Conservation (phyloP, 78 protist species). For the Speleostelium caveatum region DNA sequence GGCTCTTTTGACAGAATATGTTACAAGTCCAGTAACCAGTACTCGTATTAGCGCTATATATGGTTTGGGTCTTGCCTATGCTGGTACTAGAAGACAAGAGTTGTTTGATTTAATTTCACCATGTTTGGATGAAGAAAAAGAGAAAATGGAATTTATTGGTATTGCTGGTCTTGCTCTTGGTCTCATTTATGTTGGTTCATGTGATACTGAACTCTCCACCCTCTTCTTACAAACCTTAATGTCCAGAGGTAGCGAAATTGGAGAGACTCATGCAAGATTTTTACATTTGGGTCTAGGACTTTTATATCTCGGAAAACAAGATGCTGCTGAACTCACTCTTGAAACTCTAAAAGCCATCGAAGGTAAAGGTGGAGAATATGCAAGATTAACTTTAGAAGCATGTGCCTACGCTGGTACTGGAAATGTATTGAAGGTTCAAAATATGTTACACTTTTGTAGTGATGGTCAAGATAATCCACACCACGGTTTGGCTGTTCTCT, state of each 20-base stretch:
- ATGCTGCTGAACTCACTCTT: slow-evolving; percentile 87
- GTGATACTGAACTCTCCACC: slow-evolving; percentile 83
- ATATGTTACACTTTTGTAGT: slow-evolving; percentile 84
- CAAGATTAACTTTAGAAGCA: slow-evolving; percentile 85
- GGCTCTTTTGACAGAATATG: slow-evolving; percentile 86
- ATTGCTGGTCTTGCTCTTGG: slow-evolving; percentile 94
- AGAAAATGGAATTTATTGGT: slow-evolving; percentile 87
- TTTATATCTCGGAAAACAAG: slow-evolving; percentile 87
- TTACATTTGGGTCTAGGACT: slow-evolving; percentile 89
- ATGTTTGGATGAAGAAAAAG: slow-evolving; percentile 83
- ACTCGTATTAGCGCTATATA: slow-evolving; percentile 69
- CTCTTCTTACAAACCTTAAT: slow-evolving; percentile 81
- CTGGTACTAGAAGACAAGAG: slow-evolving; percentile 84
- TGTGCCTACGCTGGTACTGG: slow-evolving; percentile 99
- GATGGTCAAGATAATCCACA: slow-evolving; percentile 86
- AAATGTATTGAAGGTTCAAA: slow-evolving; percentile 96
- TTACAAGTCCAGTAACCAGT: slow-evolving; percentile 9
- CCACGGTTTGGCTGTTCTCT: slow-evolving; percentile 91
- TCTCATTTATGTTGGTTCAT: slow-evolving; percentile 93
- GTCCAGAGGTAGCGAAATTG: slow-evolving; percentile 18
- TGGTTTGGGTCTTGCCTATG: slow-evolving; percentile 90
- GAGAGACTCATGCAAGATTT: slow-evolving; percentile 59
- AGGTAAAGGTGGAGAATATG: slow-evolving; percentile 67
- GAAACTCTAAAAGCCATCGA: slow-evolving; percentile 88
- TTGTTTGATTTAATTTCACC: slow-evolving; percentile 48